phyloP scores from a whole-genome alignment of 2,329 filamentous ascomycete genomes.

The Colletotrichum camelliae region DNA sequence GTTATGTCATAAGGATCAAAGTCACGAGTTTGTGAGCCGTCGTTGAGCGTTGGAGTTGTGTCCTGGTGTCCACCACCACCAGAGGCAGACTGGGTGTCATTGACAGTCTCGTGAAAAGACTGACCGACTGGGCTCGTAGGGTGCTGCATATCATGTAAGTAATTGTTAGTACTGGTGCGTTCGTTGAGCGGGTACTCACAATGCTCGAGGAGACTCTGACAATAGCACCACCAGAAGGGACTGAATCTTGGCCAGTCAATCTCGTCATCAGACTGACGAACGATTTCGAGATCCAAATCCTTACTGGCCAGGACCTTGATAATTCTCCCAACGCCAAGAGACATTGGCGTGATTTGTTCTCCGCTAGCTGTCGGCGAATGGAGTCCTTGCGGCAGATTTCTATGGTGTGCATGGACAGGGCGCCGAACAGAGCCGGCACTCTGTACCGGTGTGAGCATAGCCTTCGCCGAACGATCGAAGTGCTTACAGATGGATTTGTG shows the following conservation, averaged over 20 bases:
- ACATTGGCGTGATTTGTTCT: slow-evolving; percentile 9
- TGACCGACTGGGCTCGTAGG: not conserved
- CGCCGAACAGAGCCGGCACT: slow-evolving; percentile 2
- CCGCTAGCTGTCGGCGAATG: not conserved
- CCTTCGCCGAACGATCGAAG: no score
- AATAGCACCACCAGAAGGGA: not conserved
- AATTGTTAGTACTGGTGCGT: accelerated
- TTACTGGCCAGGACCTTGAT: slow-evolving; percentile 10
- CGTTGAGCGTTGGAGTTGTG: not conserved
- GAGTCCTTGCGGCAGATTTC: not conserved
- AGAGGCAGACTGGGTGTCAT: not conserved
- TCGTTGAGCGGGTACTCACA: not conserved
- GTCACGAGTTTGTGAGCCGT: not conserved
- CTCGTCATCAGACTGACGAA: slow-evolving; percentile 3
- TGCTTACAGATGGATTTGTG: not conserved
- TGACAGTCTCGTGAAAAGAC: not conserved
- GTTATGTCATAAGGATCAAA: not conserved
- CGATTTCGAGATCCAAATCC: not conserved
- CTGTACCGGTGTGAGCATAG: not conserved
- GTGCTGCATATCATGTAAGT: not conserved
- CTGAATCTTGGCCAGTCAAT: not conserved
- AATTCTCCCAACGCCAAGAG: not conserved
- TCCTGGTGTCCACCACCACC: not conserved
- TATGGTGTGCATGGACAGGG: slow-evolving; percentile 4
- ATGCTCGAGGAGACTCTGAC: not conserved